A percentile compares a stretch with the other conserved stretches of the same genome.
These are phyloP conservation scores for Salix purpurea DNA, from an alignment of 345 rosid species.

Conservation along the genomic window DNA sequence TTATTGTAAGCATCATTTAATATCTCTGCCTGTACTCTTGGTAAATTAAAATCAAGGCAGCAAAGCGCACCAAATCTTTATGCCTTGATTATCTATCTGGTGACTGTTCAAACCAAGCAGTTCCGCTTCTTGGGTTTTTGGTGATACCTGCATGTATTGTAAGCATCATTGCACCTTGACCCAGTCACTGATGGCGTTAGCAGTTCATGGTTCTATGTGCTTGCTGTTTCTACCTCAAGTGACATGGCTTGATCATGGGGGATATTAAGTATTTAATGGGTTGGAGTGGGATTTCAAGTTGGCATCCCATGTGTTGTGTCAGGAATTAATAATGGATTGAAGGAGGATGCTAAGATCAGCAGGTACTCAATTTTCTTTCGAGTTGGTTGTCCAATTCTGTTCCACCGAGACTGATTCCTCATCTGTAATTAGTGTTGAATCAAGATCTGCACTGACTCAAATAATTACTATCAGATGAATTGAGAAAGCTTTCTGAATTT, in stretches of 20 bases:
- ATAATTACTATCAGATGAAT: background rate
- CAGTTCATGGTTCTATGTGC: background rate
- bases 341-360: background rate
- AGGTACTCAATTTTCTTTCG: background rate
- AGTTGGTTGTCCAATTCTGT: background rate
- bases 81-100: background rate
- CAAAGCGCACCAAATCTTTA: background rate
- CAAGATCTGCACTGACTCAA: background rate
- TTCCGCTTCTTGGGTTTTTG: background rate
- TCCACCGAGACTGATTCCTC: background rate
- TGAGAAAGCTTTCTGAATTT: background rate
- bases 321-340: background rate
- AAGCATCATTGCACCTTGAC: background rate
- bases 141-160: background rate
- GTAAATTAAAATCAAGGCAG: background rate
- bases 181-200: background rate
- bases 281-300: background rate
- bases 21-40: background rate
- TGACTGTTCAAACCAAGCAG: background rate
- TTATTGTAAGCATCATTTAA: background rate
- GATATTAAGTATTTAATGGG: background rate
- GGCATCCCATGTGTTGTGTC: background rate
- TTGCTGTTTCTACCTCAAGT: background rate
- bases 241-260: background rate
- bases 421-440: background rate